Evolutionary conservation across 305 asterid genomes (phyloP).

Genomic region (Fraxinus ornus): DNA sequence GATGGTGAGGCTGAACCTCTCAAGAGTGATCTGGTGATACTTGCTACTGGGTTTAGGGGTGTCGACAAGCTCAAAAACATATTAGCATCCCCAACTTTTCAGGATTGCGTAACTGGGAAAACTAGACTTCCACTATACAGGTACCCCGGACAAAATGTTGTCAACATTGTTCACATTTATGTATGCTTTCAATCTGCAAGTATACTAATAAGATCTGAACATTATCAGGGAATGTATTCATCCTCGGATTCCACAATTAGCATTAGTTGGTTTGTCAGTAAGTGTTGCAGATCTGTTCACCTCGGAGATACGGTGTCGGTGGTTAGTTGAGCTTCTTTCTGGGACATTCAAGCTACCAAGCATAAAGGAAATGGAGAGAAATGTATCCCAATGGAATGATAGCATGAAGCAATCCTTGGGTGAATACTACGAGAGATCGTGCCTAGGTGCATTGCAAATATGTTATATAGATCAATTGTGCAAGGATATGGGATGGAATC

Average conservation of each 20-base stretch:
- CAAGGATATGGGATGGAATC: constrained; percentile 53
- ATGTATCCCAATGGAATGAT: constrained; percentile 27
- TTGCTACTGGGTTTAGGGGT: constrained; percentile 48
- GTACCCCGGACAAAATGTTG: background rate
- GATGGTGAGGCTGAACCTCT: constrained; percentile 29
- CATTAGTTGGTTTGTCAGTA: constrained; percentile 45
- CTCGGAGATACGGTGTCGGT: constrained; percentile 39
- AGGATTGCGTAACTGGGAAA: constrained; percentile 28
- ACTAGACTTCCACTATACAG: constrained; percentile 35
- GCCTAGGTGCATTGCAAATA: constrained; percentile 37
- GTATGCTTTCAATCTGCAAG: background rate
- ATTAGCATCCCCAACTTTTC: constrained; percentile 32
- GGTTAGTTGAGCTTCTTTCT: constrained; percentile 47
- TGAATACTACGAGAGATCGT: constrained; percentile 32
- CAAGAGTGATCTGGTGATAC: constrained; percentile 36
- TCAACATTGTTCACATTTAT: background rate
- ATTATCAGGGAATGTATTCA: constrained; percentile 33
- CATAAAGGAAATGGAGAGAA: constrained; percentile 39
- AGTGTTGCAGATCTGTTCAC: constrained; percentile 31
- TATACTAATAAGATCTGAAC: background rate
- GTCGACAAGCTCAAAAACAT: constrained; percentile 38
- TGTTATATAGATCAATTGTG: constrained; percentile 53
- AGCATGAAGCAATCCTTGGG: constrained; percentile 34
- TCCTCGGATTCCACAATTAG: constrained; percentile 50
- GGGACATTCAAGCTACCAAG: constrained; percentile 45